A percentile compares a stretch with the other conserved stretches of the same genome.
phyloP scores from a whole-genome alignment of 768 basidiomycete species.

The Cyclocybe aegerita region DNA sequence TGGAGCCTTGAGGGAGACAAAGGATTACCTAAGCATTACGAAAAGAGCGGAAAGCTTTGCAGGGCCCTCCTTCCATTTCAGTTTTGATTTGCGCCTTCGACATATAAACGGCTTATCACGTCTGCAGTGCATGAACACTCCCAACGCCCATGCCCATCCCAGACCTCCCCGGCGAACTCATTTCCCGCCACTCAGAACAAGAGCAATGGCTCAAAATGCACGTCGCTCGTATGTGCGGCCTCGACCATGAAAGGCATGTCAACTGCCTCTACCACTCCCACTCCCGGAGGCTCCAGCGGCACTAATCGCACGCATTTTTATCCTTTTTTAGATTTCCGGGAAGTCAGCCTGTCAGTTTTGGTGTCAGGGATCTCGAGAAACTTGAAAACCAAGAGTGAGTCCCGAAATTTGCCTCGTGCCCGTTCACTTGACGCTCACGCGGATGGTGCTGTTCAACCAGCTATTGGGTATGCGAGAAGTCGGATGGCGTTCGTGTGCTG shows the following conservation, averaged over 20 bases:
- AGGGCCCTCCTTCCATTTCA: not conserved
- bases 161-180: constrained; percentile 64
- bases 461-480: constrained; percentile 99
- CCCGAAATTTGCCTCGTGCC: not conserved
- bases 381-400: constrained; percentile 84
- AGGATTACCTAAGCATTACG: constrained; percentile 16
- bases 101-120: constrained; percentile 15
- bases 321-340: constrained; percentile 77
- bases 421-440: constrained; percentile 3
- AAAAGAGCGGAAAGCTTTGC: constrained; percentile 6
- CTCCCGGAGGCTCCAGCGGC: constrained; percentile 7
- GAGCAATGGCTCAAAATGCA: constrained; percentile 63
- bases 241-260: constrained; percentile 61
- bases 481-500: constrained; percentile 90
- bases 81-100: not conserved
- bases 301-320: constrained; percentile 12
- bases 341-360: constrained; percentile 94
- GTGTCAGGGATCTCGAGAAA: constrained; percentile 61
- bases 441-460: constrained; percentile 36
- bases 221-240: constrained; percentile 64
- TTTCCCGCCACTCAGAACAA: constrained; percentile 56
- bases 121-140: constrained; percentile 15
- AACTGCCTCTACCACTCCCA: constrained; percentile 1
- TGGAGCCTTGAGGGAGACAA: not conserved
- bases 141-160: constrained; percentile 46